These are phyloP conservation scores for Macroventuria anomochaeta DNA, from an alignment of 2,329 filamentous ascomycete species.

Conservation along the genomic window DNA sequence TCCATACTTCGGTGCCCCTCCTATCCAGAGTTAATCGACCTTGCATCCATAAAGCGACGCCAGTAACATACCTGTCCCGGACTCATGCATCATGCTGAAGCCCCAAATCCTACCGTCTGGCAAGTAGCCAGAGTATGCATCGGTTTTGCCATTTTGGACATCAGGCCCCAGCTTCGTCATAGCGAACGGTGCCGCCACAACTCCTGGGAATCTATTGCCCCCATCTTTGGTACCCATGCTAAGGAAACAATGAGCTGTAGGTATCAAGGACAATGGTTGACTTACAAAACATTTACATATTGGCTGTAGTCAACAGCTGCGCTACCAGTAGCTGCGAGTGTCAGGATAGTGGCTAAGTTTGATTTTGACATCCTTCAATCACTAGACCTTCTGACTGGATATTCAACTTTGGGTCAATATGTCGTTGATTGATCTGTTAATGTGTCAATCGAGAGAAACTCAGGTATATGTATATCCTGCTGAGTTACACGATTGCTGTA, in stretches of 20 bases:
- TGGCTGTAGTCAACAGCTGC: slow-evolving; percentile 30
- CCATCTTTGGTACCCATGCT: slow-evolving; percentile 35
- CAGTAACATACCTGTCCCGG: slow-evolving; percentile 28
- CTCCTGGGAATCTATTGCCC: slow-evolving; percentile 49
- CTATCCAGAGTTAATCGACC: neutral
- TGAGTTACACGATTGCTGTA: neutral
- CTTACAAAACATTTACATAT: slow-evolving; percentile 48
- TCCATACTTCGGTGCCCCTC: slow-evolving; percentile 46
- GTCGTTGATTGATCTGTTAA: neutral
- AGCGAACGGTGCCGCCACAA: slow-evolving; percentile 47
- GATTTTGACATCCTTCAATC: no score
- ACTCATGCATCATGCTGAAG: slow-evolving; percentile 47
- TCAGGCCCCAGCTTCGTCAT: slow-evolving; percentile 49
- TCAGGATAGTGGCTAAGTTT: neutral
- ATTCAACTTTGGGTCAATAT: neutral
- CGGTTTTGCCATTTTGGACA: slow-evolving; percentile 35
- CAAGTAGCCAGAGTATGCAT: slow-evolving; percentile 48
- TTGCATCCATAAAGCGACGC: no score
- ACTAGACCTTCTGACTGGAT: neutral
- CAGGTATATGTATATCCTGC: neutral
- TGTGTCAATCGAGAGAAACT: neutral
- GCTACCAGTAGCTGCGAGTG: neutral
- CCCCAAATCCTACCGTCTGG: slow-evolving; percentile 41
- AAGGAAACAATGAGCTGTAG: neutral
- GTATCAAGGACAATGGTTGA: neutral